Evolutionary conservation across 129 eudicot species (phyloP).

Genomic region (Glebionis coronaria): DNA sequence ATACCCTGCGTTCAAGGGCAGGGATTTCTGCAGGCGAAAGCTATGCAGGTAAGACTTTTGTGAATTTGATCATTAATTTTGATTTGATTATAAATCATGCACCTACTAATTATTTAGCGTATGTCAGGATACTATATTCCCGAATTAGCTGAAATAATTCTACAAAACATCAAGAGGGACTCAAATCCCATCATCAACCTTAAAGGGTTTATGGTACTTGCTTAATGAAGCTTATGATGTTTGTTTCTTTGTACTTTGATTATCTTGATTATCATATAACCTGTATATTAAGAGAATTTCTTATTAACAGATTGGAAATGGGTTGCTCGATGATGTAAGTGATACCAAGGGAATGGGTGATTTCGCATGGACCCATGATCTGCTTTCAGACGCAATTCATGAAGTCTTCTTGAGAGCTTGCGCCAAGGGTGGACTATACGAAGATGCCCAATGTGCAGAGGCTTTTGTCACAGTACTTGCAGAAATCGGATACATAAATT

Average conservation of each 20-base stretch:
- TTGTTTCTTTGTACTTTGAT: background rate
- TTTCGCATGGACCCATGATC: background rate
- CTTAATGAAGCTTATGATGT: background rate
- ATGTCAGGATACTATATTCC: constrained; percentile 1
- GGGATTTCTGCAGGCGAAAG: constrained; percentile 10
- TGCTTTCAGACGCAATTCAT: background rate
- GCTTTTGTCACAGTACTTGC: background rate
- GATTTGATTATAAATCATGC: too few species aligned
- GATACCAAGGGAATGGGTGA: background rate
- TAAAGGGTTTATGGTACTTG: constrained; percentile 1
- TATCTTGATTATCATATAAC: background rate
- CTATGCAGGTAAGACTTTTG: background rate
- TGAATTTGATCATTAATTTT: too few species aligned
- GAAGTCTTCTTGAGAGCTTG: background rate
- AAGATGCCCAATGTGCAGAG: background rate
- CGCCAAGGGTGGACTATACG: background rate
- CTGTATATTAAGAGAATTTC: too few species aligned
- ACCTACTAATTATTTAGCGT: background rate
- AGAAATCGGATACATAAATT: background rate
- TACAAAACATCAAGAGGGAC: background rate
- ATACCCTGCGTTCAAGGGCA: background rate
- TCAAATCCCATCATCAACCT: background rate
- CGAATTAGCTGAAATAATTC: background rate
- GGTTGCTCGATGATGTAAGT: background rate
- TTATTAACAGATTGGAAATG: constrained; percentile 1